phyloP scores from a whole-genome alignment of 1,284 basidiomycete species.

The Ganoderma resinaceum region DNA sequence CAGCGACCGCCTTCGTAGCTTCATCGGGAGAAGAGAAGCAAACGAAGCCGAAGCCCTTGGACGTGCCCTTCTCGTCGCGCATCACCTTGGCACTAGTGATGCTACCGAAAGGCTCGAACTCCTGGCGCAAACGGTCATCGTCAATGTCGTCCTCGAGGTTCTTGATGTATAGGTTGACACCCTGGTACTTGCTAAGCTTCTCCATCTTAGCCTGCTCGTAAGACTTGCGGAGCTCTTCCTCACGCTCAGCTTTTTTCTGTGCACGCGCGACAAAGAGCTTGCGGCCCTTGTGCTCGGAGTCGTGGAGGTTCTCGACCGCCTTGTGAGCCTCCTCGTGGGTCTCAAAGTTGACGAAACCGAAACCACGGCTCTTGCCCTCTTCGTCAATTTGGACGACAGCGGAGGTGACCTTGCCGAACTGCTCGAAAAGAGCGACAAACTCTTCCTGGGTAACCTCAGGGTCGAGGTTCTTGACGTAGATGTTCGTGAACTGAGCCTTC shows the following conservation, averaged over 20 bases:
- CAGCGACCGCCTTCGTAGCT: conserved; percentile 98
- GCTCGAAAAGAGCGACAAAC: conserved; percentile 85
- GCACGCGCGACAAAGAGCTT: conserved; percentile 97
- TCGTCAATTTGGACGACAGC: conserved; percentile 86
- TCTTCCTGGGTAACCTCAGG: conserved; percentile 86
- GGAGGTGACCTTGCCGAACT: conserved; percentile 90
- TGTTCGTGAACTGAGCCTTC: conserved; percentile 96
- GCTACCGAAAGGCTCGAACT: conserved; percentile 97
- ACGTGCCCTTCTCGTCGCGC: conserved; percentile 92
- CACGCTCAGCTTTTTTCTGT: conserved; percentile 98
- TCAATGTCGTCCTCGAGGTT: conserved; percentile 95
- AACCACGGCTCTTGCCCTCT: conserved; percentile 92
- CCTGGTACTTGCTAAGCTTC: conserved; percentile 98
- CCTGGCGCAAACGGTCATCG: conserved; percentile 92
- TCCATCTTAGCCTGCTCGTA: conserved; percentile 98
- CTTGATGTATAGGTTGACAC: conserved; percentile 99
- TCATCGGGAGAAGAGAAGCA: conserved; percentile 99
- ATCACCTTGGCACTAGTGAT: conserved; percentile 99
- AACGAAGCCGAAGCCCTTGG: conserved; percentile 99
- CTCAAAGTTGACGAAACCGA: conserved; percentile 98
- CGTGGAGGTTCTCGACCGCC: conserved; percentile 93
- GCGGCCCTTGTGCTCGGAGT: conserved; percentile 86
- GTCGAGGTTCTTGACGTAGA: conserved; percentile 98
- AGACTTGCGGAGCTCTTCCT: conserved; percentile 93
- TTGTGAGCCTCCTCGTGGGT: conserved; percentile 90